Evolutionary conservation across 306 rosid genomes (phyloP).

Genomic region (Malus fusca): DNA sequence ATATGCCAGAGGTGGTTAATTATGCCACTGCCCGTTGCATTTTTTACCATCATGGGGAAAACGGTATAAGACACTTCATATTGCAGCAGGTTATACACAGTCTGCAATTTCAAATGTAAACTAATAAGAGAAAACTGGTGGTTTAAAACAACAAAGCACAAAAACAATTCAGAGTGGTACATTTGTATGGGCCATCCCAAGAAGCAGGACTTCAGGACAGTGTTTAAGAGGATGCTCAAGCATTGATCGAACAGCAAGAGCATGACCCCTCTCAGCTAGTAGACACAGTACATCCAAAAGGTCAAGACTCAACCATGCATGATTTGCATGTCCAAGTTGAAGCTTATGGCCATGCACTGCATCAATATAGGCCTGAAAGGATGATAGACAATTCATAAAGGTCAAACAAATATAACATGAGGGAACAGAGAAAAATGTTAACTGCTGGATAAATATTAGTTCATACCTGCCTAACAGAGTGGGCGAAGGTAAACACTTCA

Average conservation of each 20-base stretch:
- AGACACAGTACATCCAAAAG: constrained; percentile 73
- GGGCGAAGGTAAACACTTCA: constrained; percentile 77
- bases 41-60: constrained; percentile 62
- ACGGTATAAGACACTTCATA: constrained; percentile 60
- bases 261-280: constrained; percentile 94
- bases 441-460: constrained; percentile 10
- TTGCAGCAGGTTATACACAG: constrained; percentile 83
- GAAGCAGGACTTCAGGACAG: constrained; percentile 90
- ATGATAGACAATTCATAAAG: constrained; percentile 1
- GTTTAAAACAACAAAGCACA: not conserved
- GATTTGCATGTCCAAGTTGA: constrained; percentile 75
- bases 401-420: not conserved
- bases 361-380: constrained; percentile 63
- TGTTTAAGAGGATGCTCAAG: constrained; percentile 79
- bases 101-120: constrained; percentile 49
- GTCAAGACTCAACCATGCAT: constrained; percentile 89
- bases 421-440: not conserved
- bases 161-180: constrained; percentile 32
- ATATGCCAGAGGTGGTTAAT: constrained; percentile 78
- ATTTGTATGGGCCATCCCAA: constrained; percentile 74
- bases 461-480: constrained; percentile 71
- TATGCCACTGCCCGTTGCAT: constrained; percentile 47
- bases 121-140: constrained; percentile 8
- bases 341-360: constrained; percentile 65
- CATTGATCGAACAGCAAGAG: constrained; percentile 65